Evolutionary conservation across 176 grass and related monocot genomes (phyloP), one percentile per base, ranked within the genome.

Genomic region (Panicum miliaceum): DNA sequence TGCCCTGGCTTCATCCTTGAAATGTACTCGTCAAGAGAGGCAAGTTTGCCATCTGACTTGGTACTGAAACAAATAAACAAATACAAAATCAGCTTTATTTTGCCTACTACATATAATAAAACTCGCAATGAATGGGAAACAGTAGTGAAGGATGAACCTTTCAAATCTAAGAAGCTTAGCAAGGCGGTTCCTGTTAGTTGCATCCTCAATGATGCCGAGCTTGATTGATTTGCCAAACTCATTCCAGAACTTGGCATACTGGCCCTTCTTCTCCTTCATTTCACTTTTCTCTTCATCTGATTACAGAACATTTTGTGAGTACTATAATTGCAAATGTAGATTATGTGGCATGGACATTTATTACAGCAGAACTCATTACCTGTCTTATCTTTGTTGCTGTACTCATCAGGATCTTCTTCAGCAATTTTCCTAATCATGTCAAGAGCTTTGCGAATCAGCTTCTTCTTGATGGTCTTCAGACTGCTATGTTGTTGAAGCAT

Each of bases 401-500:
- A 98, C 75, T 93, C 93, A 67, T 98, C 96, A 77, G 89, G 93
- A 73, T 98, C 93, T 61, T 95, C 96, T 75, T 95, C 92, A 65
- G 93, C 96, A 80, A 98, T 79, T 61, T 91, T 89, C 68, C 96
- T 92, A 62, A 98, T 95, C 93, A 98, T 98, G 75, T 98, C 96
- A 75, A 98, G 96, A 83, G 96, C 93, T 76, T 98, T 95, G 51
- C 89, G 89, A 64, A 98, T 95, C 72, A 98, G 62, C 72, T 98
- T 98, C 91, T 98, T 98, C 83, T 98, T 98, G 73, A 98, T 94
- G 68, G 91, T 95, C 89, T 95, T 98, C 5, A 98, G 80, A 79
- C 93, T 98, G 69, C 70, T 91, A 90, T 98, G 96, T 77, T 97
- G 95, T 91, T 97, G 95, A 87, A 97, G 95, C 95, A 97, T 97